Evolutionary conservation across 768 basidiomycete genomes (phyloP), one percentile per base, ranked within the genome.

Genomic region (Cystobasidium tubakii): DNA sequence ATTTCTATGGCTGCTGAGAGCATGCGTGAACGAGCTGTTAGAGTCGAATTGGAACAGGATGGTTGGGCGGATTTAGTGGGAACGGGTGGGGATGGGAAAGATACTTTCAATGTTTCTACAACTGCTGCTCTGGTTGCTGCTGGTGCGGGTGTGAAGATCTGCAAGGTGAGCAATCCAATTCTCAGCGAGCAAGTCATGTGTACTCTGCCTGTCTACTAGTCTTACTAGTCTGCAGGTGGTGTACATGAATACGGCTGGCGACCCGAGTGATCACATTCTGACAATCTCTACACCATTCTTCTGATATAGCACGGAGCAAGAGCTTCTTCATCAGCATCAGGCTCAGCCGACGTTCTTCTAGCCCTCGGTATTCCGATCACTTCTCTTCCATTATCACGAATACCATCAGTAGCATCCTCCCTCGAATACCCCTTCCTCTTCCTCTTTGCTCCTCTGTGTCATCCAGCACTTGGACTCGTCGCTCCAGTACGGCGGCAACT

Each of bases 31-130:
- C 87, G 57, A 81, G 73, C 33, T 44, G 39, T 73, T 23, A n/a
- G 62, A 34, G 72, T 73, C 10, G 63, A 73, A 29, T 62, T 73
- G n/a, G 53, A 63, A 34, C 54, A 57, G 21, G 42, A 46, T 27
- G 75, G 77, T 9, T 66, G 79, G 33, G 77, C 83, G 4, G 91
- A 94, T 80, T 91, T 95, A 73, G 92, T 95, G 25, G 92, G 92
- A 1, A 93, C 92, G 0, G 92, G 95, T 13, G 95, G 96, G 7
- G 96, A 97, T 81, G 93, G 93, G 0, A 87, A 93, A 81, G 90
- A 97, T 79, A 88, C 94, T 0, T 98, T 93, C 85, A 98, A 98
- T 80, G 94, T 97, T 66, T 95, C 92, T 80, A 98, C 95, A 0
- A 89, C 91, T 1, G 94, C 95, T 1, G 94, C 86, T 0, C 86